Conservation (phyloP, 352 stramenopile species). For the Salisapilia sapeloensis region DNA sequence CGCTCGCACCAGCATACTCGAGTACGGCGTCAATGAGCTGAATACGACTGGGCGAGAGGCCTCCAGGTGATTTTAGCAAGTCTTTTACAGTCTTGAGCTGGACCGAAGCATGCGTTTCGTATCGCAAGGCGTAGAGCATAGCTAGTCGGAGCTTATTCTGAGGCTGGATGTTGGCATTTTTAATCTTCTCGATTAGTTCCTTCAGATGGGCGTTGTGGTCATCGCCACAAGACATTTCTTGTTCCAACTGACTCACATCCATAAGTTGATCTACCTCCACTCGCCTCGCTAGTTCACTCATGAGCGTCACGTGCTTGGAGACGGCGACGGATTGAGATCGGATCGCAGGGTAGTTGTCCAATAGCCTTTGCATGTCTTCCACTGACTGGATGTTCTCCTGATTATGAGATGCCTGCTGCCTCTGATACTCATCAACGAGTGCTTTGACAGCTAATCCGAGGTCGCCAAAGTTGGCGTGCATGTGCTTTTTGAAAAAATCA, state of each 20-base stretch:
- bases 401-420: constrained; percentile 65
- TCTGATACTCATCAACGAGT: constrained; percentile 84
- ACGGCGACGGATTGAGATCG: constrained; percentile 92
- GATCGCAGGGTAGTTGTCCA: constrained; percentile 96
- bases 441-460: constrained; percentile 91
- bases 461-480: constrained; percentile 98
- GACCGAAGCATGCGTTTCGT: constrained; percentile 85
- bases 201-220: constrained; percentile 73
- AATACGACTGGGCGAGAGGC: constrained; percentile 23
- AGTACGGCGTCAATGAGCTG: constrained; percentile 43
- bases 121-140: constrained; percentile 96
- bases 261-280: constrained; percentile 94
- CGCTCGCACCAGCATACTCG: constrained; percentile 48
- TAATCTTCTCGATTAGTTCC: constrained; percentile 66
- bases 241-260: constrained; percentile 97
- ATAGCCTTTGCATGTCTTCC: constrained; percentile 98
- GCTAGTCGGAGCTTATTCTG: constrained; percentile 95
- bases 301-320: constrained; percentile 98
- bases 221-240: constrained; percentile 76
- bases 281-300: constrained; percentile 93
- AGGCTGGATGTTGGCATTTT: constrained; percentile 80
- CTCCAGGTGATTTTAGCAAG: constrained; percentile 21
- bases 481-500: constrained; percentile 92
- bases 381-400: constrained; percentile 80
- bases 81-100: constrained; percentile 72